Evolutionary conservation across 768 basidiomycete genomes (phyloP), one percentile per base, ranked within the genome.

Genomic region (Agaricus bisporus): DNA sequence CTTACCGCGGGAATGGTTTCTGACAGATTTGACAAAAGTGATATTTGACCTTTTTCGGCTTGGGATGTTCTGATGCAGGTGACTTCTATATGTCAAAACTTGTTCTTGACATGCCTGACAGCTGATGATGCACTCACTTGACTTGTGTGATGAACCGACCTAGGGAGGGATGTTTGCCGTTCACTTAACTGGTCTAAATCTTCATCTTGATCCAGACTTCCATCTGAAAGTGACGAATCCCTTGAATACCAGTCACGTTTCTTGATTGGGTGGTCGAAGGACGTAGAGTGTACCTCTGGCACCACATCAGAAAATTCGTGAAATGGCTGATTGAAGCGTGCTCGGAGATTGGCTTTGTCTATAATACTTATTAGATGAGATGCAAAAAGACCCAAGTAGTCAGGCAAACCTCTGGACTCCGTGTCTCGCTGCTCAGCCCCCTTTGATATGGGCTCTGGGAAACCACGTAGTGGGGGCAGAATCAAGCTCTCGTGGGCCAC

Each of bases 1-100:
- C 32, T 35, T 48, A 70, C 68, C 68, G 61, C 49, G 69, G 69
- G 46, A 70, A 70, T 22, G 65, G 63, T 52, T 70, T 70, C 11
- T 65, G 63, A 39, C 69, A 70, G 36, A 67, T 62, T 14, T 62
- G 56, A 56, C 68, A 70, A 49, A 60, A 58, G 55, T 70, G 69
- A 60, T 68, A 66, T 49, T 70, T 70, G 41, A 68, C 69, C 50
- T 68, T 68, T 54, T 68, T 67, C 37, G 63, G 63, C 51, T 64
- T 68, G 20, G 53, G 17, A 20, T 57, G 35, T 50, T 49, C 41
- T 35, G 41, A 26, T 11, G 48, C 9, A 32, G 54, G 20, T 51
- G 44, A 41, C 56, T 58, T 48, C 45, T 36, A 26, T 20, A 8
- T 15, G 29, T 41, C 41, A 41, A 25, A 42, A 10, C 8, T 36